These are phyloP conservation scores for Pseudophaeomoniella oleicola DNA, from an alignment of 2,329 filamentous ascomycete species.

Conservation along the genomic window DNA sequence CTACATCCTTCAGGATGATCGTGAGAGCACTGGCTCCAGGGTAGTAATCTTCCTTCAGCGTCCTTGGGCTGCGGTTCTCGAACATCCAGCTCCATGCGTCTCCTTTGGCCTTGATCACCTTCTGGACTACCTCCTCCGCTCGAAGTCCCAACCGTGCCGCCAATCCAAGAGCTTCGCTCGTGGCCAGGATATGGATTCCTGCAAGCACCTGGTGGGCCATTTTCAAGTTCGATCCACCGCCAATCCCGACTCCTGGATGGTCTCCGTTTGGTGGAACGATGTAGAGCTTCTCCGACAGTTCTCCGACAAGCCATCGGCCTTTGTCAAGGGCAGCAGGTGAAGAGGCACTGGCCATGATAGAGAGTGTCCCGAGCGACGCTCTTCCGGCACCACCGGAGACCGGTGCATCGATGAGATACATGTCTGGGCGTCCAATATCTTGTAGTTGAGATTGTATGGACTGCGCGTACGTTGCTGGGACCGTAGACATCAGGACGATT, in stretches of 20 bases:
- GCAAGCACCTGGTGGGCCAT: slow-evolving; percentile 50
- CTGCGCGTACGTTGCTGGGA: slow-evolving; percentile 51
- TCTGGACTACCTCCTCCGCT: slow-evolving; percentile 24
- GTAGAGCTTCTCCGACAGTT: slow-evolving; percentile 55
- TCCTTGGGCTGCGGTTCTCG: slow-evolving; percentile 42
- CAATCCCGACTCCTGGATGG: no score
- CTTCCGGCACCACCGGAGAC: slow-evolving; percentile 57
- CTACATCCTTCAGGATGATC: slow-evolving; percentile 45
- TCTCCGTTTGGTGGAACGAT: slow-evolving; percentile 43
- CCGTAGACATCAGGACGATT: slow-evolving; percentile 56
- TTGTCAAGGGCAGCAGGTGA: slow-evolving; percentile 41
- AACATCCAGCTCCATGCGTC: slow-evolving; percentile 48
- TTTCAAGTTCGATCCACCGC: slow-evolving; percentile 48
- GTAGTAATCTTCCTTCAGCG: slow-evolving; percentile 36
- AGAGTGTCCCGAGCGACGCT: slow-evolving; percentile 56
- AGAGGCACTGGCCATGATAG: slow-evolving; percentile 55
- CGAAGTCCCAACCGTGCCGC: slow-evolving; percentile 42
- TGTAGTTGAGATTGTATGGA: slow-evolving; percentile 43
- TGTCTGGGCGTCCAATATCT: slow-evolving; percentile 42
- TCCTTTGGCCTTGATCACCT: slow-evolving; percentile 24
- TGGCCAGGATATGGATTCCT: slow-evolving; percentile 46
- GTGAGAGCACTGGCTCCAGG: slow-evolving; percentile 44
- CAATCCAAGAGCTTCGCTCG: slow-evolving; percentile 46
- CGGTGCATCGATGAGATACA: slow-evolving; percentile 55
- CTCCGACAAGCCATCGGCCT: slow-evolving; percentile 43